A percentile compares a stretch with the other conserved stretches of the same genome.
phyloP scores from a whole-genome alignment of 768 basidiomycete genomes.

The Hydnomerulius pinastri region DNA sequence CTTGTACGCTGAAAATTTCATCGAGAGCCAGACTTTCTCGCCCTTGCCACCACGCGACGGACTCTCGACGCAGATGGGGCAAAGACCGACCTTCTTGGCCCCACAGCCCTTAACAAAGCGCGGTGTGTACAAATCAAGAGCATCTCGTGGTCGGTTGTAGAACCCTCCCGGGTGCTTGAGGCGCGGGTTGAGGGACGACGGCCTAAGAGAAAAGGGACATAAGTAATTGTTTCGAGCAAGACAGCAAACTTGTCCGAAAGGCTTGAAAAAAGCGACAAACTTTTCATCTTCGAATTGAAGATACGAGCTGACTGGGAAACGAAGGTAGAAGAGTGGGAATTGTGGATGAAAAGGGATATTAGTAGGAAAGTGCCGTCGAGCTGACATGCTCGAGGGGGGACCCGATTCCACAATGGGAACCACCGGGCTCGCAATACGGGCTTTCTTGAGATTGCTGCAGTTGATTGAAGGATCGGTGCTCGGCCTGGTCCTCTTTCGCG shows the following conservation, averaged over 20 bases:
- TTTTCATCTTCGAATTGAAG: slow-evolving; percentile 39
- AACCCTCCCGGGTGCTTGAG: slow-evolving; percentile 39
- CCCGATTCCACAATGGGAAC: not conserved
- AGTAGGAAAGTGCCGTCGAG: slow-evolving; percentile 52
- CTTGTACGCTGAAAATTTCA: slow-evolving; percentile 85
- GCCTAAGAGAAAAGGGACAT: slow-evolving; percentile 10
- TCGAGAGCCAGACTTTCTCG: slow-evolving; percentile 68
- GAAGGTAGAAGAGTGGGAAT: slow-evolving; percentile 68
- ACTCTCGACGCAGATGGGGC: slow-evolving; percentile 73
- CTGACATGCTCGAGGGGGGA: slow-evolving; percentile 2
- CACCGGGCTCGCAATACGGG: not conserved
- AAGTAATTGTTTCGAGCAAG: not conserved
- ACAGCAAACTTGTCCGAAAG: no score
- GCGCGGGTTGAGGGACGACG: slow-evolving; percentile 15
- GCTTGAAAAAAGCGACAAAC: slow-evolving; percentile 40
- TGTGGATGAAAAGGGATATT: slow-evolving; percentile 45
- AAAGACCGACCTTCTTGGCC: slow-evolving; percentile 68
- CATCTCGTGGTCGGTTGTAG: slow-evolving; percentile 60
- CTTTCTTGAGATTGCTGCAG: slow-evolving; percentile 14
- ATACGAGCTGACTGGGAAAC: slow-evolving; percentile 67
- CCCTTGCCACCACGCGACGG: slow-evolving; percentile 62
- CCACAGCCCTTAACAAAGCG: slow-evolving; percentile 75
- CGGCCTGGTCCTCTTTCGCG: slow-evolving; percentile 18
- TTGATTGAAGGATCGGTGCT: slow-evolving; percentile 7
- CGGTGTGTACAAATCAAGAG: slow-evolving; percentile 76